A percentile compares a stretch with the other conserved stretches of the same genome.
phyloP scores from a whole-genome alignment of 2,329 filamentous ascomycete species.

The Harringtonia lauricola region DNA sequence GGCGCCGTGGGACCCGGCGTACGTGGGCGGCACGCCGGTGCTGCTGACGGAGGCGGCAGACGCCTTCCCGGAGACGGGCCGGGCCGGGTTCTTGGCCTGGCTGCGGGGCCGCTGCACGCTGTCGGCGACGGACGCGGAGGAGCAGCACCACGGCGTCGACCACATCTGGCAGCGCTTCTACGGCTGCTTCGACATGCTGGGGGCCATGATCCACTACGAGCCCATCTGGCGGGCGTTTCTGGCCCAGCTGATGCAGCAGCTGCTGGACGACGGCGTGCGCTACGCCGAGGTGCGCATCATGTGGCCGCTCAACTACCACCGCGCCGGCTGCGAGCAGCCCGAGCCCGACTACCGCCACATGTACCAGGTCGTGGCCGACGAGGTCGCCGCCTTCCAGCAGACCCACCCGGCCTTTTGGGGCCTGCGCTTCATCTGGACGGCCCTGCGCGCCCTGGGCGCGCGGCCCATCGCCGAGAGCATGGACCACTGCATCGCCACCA shows the following conservation, averaged over 20 bases:
- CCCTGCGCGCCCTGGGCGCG: constrained; percentile 52
- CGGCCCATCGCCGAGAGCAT: constrained; percentile 65
- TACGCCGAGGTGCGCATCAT: constrained; percentile 74
- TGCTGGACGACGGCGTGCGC: constrained; percentile 71
- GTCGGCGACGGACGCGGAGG: constrained; percentile 58
- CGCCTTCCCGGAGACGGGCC: constrained; percentile 62
- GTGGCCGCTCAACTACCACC: constrained; percentile 62
- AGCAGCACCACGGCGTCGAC: constrained; percentile 74
- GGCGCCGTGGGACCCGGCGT: constrained; percentile 49
- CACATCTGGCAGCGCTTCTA: constrained; percentile 77
- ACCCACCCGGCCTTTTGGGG: constrained; percentile 77
- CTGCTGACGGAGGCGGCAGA: constrained; percentile 54
- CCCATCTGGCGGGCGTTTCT: constrained; percentile 76
- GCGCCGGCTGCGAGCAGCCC: constrained; percentile 49
- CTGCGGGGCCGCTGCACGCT: constrained; percentile 63
- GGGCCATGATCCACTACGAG: constrained; percentile 75
- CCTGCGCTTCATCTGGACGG: constrained; percentile 74
- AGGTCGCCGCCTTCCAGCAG: constrained; percentile 63
- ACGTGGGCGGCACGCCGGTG: constrained; percentile 47
- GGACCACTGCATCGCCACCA: constrained; percentile 77
- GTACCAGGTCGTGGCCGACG: constrained; percentile 65
- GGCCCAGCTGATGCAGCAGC: constrained; percentile 54
- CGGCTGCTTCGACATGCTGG: constrained; percentile 62
- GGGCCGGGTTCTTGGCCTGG: constrained; percentile 65
- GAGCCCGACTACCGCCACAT: constrained; percentile 60